Evolutionary conservation across 1,284 basidiomycete species (phyloP), one percentile per base, ranked within the genome.

Genomic region (Cryptococcus wingfieldii): DNA sequence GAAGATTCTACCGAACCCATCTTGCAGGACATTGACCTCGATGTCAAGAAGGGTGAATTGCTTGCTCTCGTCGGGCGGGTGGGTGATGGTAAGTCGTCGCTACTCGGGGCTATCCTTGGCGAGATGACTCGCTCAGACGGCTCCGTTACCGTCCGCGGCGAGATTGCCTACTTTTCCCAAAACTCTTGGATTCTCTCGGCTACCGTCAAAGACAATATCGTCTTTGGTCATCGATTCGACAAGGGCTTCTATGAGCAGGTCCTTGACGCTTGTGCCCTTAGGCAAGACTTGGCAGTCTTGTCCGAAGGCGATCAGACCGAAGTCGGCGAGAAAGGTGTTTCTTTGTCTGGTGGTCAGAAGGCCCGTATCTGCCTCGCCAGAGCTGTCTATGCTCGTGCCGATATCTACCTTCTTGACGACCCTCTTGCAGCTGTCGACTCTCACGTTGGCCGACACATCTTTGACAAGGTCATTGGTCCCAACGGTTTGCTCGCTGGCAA

Each of bases 401-500:
- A 86, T 64, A 71, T 82, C 43, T 81, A 81, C 63, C 73, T 82
- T 10, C 74, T 83, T 9, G 80, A 82, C 58, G 81, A 82, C 60
- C 80, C 80, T 2, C 80, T 89, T 1, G 72, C 72, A 9, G 83
- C 84, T 16, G 84, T 68, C 54, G 66, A 90, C 63, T 85, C 87
- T 18, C 88, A 89, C 67, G 88, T 90, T 50, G 86, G 84, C 38
- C 80, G 82, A 28, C 85, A 77, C 58, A 70, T 76, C 52, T 82
- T 76, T 86, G 90, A 95, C 66, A 81, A 89, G 47, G 90, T 97
- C 37, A 88, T 97, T 57, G 94, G 94, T 3, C 92, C 93, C 1
- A 79, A 84, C 52, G 94, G 94, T 55, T 69, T 98, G 3, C 84
- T 98, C 31, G 83, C 87, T 16, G 83, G 83, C 42, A 95, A 95